Conservation (phyloP, 345 rosid genomes). For the Laguncularia racemosa region DNA sequence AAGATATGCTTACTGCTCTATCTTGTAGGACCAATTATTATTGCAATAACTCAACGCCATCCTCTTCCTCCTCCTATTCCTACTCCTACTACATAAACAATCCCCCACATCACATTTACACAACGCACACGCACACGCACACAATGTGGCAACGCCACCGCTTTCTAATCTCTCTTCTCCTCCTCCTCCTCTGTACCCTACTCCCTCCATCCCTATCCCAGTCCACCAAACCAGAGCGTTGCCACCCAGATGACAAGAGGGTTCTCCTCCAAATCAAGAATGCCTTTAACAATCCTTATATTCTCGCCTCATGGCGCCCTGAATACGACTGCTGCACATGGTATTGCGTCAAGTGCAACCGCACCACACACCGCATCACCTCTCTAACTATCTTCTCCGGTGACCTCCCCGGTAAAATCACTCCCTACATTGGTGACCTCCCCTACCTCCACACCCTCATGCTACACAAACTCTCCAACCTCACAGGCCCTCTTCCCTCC, state of each 20-base stretch:
- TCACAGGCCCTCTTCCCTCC: slow-evolving; percentile 15
- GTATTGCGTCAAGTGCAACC: slow-evolving; percentile 59
- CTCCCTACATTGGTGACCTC: slow-evolving; percentile 14
- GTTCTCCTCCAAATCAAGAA: slow-evolving; percentile 54
- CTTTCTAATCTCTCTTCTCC: too few relatives aligned
- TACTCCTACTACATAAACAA: too few relatives aligned
- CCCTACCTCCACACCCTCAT: slow-evolving; percentile 11
- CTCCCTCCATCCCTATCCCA: too few relatives aligned
- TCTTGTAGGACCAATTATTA: too few relatives aligned
- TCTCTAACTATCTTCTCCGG: slow-evolving; percentile 34
- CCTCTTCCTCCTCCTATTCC: too few relatives aligned
- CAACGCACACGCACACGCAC: too few relatives aligned
- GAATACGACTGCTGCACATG: slow-evolving; percentile 60
- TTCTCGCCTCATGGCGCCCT: slow-evolving; percentile 60
- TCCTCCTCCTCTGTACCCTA: too few relatives aligned
- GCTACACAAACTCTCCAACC: slow-evolving; percentile 19
- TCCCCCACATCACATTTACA: too few relatives aligned
- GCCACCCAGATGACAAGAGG: slow-evolving; percentile 50
- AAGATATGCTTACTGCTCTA: too few relatives aligned
- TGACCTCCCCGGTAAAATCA: slow-evolving; percentile 9
- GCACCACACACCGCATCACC: slow-evolving; percentile 48
- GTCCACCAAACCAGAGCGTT: slow-evolving; percentile 16
- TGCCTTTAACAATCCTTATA: slow-evolving; percentile 54
- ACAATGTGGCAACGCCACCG: too few relatives aligned
- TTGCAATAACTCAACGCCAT: too few relatives aligned